Percentiles rank a stretch among this genome's conserved stretches.
phyloP scores from a whole-genome alignment of 2,329 filamentous ascomycete genomes.

The Aspergillus intermedius region DNA sequence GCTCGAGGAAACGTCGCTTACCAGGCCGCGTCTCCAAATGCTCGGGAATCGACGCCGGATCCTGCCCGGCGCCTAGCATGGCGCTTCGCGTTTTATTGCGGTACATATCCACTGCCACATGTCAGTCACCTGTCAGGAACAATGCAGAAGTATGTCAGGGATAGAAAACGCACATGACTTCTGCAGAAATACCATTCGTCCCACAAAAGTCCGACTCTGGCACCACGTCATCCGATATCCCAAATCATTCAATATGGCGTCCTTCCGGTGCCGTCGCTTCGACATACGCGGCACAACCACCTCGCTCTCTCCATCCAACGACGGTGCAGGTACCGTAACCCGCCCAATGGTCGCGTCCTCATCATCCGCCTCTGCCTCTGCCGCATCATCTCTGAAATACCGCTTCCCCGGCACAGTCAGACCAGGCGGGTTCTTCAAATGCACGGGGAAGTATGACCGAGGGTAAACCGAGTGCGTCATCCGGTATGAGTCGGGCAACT shows the following conservation, averaged over 20 bases:
- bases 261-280: conserved; percentile 64
- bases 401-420: conserved; percentile 62
- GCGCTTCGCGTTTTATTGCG: conserved; percentile 82
- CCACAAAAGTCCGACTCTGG: conserved; percentile 85
- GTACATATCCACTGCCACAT: conserved; percentile 73
- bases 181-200: conserved; percentile 79
- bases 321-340: conserved; percentile 53
- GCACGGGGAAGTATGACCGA: conserved; percentile 82
- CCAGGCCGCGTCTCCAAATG: conserved; percentile 86
- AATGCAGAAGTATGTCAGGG: background rate
- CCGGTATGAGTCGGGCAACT: conserved; percentile 93
- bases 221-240: conserved; percentile 96
- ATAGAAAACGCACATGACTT: conserved; percentile 66
- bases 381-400: conserved; percentile 66
- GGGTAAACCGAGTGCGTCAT: conserved; percentile 85
- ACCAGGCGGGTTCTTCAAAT: conserved; percentile 82
- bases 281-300: conserved; percentile 70
- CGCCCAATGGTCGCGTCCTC: conserved; percentile 31
- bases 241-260: conserved; percentile 86
- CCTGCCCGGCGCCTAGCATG: conserved; percentile 71
- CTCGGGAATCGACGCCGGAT: conserved; percentile 64
- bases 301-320: conserved; percentile 65
- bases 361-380: conserved; percentile 44
- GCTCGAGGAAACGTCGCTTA: conserved; percentile 67
- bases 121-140: conserved; percentile 1